Percentiles rank a stretch among this genome's conserved stretches.
phyloP scores from a whole-genome alignment of 2,329 filamentous ascomycete species.

The Xylariaceae sp. region DNA sequence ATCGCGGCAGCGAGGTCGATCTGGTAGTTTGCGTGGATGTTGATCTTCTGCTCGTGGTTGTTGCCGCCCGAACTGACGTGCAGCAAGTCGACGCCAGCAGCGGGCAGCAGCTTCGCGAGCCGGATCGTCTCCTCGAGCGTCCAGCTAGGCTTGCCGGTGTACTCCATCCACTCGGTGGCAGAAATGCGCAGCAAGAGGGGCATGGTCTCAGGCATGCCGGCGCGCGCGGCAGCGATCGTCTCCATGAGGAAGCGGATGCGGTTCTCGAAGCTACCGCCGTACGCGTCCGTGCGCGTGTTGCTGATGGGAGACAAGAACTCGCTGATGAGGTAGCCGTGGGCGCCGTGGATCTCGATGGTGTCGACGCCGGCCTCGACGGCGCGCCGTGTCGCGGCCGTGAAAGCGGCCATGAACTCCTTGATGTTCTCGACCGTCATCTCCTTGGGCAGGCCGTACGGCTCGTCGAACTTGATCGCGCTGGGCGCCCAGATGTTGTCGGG shows the following conservation, averaged over 20 bases:
- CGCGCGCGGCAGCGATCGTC: conserved; percentile 57
- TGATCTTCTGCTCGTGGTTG: conserved; percentile 55
- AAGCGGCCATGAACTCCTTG: conserved; percentile 32
- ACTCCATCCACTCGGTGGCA: conserved; percentile 64
- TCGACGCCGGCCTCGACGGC: conserved; percentile 52
- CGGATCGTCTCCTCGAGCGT: conserved; percentile 60
- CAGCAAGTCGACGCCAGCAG: conserved; percentile 71
- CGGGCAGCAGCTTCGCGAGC: conserved; percentile 65
- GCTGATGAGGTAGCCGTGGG: conserved; percentile 72
- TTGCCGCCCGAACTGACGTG: conserved; percentile 78
- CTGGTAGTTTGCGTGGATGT: conserved; percentile 64
- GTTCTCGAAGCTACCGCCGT: conserved; percentile 68
- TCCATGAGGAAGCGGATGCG: conserved; percentile 64
- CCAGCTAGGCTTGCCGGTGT: conserved; percentile 54
- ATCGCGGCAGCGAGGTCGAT: conserved; percentile 65
- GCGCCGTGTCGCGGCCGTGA: conserved; percentile 33
- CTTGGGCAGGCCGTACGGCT: conserved; percentile 50
- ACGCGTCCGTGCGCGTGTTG: conserved; percentile 64
- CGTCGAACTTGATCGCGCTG: conserved; percentile 53
- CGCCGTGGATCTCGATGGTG: conserved; percentile 67
- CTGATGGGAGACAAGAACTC: conserved; percentile 63
- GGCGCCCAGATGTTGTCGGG: conserved; percentile 42
- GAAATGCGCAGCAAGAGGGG: conserved; percentile 63
- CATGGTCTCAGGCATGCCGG: conserved; percentile 56
- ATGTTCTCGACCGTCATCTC: conserved; percentile 49